Conservation (phyloP, 257 asterid genomes). For the Anisodus tanguticus region DNA sequence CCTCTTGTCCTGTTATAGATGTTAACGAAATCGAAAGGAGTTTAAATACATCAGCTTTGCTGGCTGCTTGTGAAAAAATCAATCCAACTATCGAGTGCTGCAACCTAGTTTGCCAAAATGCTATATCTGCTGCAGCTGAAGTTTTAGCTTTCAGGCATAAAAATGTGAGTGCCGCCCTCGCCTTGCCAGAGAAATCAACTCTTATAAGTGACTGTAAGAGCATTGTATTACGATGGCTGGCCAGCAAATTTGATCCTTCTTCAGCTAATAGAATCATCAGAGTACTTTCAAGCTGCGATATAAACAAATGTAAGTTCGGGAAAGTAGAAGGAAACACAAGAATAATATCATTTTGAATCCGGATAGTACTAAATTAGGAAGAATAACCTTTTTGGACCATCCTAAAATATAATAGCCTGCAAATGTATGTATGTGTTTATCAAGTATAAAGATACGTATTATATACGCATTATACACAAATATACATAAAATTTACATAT, state of each 20-base stretch:
- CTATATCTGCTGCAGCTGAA: constrained; percentile 44
- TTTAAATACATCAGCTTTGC: constrained; percentile 34
- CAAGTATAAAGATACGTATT: too few relatives aligned
- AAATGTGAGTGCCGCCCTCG: neutral
- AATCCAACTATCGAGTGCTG: constrained; percentile 45
- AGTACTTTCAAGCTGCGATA: constrained; percentile 41
- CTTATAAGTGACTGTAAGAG: constrained; percentile 35
- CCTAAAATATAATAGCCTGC: too few relatives aligned
- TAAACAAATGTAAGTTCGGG: constrained; percentile 36
- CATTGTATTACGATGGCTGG: constrained; percentile 43
- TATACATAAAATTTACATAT: too few relatives aligned
- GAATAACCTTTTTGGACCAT: too few relatives aligned
- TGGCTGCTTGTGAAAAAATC: constrained; percentile 38
- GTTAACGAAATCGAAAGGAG: constrained; percentile 30
- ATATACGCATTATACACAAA: too few relatives aligned
- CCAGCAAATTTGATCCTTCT: constrained; percentile 41
- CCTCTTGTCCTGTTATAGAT: constrained; percentile 43
- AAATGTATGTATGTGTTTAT: too few relatives aligned
- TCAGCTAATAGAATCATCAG: constrained; percentile 41
- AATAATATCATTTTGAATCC: neutral
- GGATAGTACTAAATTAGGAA: neutral
- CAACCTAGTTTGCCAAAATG: constrained; percentile 43
- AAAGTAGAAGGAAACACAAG: neutral
- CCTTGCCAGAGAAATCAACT: constrained; percentile 23
- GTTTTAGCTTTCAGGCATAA: constrained; percentile 33